A percentile compares a stretch with the other conserved stretches of the same genome.
Evolutionary conservation across 495 filamentous ascomycete genomes (phyloP).

Genomic region (Neurospora sp.): DNA sequence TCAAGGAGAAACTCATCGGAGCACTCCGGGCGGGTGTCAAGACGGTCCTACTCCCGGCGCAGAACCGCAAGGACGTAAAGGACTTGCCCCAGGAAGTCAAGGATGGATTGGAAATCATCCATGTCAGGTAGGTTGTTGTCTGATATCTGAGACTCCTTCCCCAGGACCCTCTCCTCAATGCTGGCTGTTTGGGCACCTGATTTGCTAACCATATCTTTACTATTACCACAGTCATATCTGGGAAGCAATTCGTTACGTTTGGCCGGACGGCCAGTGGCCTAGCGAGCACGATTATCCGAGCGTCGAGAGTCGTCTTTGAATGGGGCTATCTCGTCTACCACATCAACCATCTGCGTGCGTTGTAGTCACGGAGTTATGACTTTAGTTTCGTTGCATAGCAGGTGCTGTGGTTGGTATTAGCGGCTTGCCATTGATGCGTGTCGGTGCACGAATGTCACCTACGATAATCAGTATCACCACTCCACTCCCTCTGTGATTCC

Average conservation of each 20-base stretch:
- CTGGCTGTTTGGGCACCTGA: neutral
- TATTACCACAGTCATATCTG: constrained; percentile 60
- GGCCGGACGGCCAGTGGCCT: constrained; percentile 76
- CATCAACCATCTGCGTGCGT: neutral
- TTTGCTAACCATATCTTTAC: neutral
- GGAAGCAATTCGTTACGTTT: constrained; percentile 75
- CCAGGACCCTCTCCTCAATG: constrained; percentile 2
- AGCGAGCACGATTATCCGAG: constrained; percentile 45
- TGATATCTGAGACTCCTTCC: neutral
- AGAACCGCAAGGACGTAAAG: constrained; percentile 88
- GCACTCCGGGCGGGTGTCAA: constrained; percentile 89
- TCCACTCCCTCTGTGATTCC: neutral
- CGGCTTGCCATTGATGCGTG: neutral
- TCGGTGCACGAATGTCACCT: neutral
- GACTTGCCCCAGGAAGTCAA: constrained; percentile 87
- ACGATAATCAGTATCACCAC: neutral
- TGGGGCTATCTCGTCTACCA: neutral
- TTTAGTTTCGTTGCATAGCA: neutral
- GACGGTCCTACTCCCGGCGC: constrained; percentile 78
- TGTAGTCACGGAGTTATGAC: neutral
- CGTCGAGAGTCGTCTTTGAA: constrained; percentile 26
- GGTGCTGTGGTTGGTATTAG: neutral
- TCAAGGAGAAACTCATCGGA: constrained; percentile 98
- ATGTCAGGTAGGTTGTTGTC: constrained; percentile 57
- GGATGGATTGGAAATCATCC: constrained; percentile 78